Base-by-base conservation (phyloP, 768 basidiomycete species). In the Lentinula raphanica region DNA sequence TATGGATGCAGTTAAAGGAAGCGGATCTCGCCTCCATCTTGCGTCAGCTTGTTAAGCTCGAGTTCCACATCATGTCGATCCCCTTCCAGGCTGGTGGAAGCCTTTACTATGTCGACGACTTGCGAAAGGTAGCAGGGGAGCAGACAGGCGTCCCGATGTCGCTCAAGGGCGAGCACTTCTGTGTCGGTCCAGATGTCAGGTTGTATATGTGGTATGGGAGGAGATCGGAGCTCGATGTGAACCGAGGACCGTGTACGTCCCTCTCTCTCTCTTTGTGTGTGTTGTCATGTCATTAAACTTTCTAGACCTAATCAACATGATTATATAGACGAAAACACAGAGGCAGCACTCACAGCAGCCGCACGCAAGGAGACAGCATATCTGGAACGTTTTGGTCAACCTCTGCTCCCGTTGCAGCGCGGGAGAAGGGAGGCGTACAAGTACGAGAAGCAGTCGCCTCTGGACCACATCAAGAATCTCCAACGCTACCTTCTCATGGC, bases 211-310 rank as follows among this genome's bases (percentile, higher is more conserved):
- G 80, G 80, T 78, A 68, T 63, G 78, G 80, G 29, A 7, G 76
- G 67, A 77, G 80, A 58, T 69, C 76, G 59, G 67, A 76, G 71
- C 79, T 81, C 59, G 73, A 79, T 59, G 69, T 81, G 51, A 63
- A 77, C 58, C 66, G 81, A 59, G 79, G 80, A 76, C 80, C 81
- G 56, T 81, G 81, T 81, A 76, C 11, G 76, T 63, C 66, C 21
- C 66, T 73, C 61, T 68, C 62, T 70, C 50, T 1, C 32, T 35
- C 32, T 12, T 12, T 32, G 8, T 2, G 8, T 32, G 8, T 6
- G 6, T 17, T 7, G n/a, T 66, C 62, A 69, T 64, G 71, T 69
- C 62, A 56, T 62, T 62, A 11, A 23, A 42, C 48, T 59, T 65
- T 42, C 67, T 8, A n/a, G 32, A 35, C 8, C 1, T 35, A 35